Conservation (phyloP, 1,139 yeast genomes). For the Yamadazyma buinensis region DNA sequence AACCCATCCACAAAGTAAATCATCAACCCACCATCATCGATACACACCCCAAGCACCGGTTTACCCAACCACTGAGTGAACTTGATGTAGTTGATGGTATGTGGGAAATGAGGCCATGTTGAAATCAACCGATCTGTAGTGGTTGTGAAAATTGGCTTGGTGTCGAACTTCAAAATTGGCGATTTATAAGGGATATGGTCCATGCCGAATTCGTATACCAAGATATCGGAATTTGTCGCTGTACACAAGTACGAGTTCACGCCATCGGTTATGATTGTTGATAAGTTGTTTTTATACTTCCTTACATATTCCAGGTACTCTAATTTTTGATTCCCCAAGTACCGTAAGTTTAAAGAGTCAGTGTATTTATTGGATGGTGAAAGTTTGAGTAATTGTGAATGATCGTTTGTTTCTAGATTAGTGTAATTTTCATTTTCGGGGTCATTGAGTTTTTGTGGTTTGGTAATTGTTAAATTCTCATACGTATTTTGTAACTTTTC, state of each 20-base stretch:
- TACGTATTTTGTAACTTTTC: not conserved
- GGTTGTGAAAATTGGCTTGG: constrained; percentile 36
- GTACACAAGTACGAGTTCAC: constrained; percentile 21
- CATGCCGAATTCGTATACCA: constrained; percentile 25
- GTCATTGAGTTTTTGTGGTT: constrained; percentile 9
- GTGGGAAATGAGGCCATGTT: constrained; percentile 54
- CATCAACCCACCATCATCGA: constrained; percentile 55
- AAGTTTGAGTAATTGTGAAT: constrained; percentile 1
- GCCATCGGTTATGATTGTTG: constrained; percentile 13
- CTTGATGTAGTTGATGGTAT: constrained; percentile 49
- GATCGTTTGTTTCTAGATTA: constrained; percentile 2
- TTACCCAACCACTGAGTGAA: constrained; percentile 22
- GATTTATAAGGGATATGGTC: constrained; percentile 21
- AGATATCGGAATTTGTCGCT: constrained; percentile 28
- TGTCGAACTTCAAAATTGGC: constrained; percentile 33
- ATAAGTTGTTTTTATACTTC: constrained; percentile 36
- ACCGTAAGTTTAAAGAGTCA: constrained; percentile 23
- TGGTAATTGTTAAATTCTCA: not conserved
- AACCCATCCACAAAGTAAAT: constrained; percentile 39
- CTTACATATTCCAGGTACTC: constrained; percentile 18
- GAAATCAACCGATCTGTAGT: constrained; percentile 35
- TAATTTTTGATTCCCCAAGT: constrained; percentile 21
- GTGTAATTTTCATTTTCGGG: constrained; percentile 2
- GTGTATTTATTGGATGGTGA: constrained; percentile 32
- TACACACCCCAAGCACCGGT: constrained; percentile 44